Evolutionary conservation across 2,329 filamentous ascomycete species (phyloP).

Genomic region (Exophiala xenobiotica): DNA sequence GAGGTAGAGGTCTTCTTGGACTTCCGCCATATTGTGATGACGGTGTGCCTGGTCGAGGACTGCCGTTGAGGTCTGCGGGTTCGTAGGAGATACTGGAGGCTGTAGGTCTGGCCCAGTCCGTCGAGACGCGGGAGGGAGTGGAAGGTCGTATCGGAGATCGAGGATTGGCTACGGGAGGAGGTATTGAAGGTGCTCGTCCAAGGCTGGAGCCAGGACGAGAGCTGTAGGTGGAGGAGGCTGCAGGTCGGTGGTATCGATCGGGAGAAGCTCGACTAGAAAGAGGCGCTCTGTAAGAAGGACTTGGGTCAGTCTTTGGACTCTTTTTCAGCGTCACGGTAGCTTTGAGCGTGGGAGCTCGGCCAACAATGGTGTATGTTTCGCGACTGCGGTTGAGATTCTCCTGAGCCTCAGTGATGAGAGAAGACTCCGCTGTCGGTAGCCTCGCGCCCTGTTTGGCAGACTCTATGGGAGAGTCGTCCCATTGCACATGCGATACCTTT

Average conservation of each 20-base stretch:
- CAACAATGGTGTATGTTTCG: conserved; percentile 20
- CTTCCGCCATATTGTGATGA: conserved; percentile 86
- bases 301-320: conserved; percentile 31
- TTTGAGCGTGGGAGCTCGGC: conserved; percentile 28
- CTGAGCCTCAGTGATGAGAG: conserved; percentile 25
- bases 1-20: conserved; percentile 80
- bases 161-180: conserved; percentile 41
- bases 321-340: conserved; percentile 30
- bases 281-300: conserved; percentile 29
- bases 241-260: conserved; percentile 35
- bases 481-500: conserved; percentile 24
- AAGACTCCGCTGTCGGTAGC: conserved; percentile 26
- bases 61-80: conserved; percentile 83
- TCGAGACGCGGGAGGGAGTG: conserved; percentile 49
- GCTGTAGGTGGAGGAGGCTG: conserved; percentile 35
- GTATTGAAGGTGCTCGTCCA: conserved; percentile 42
- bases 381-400: conserved; percentile 19
- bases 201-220: conserved; percentile 46
- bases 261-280: conserved; percentile 31
- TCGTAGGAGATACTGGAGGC: conserved; percentile 74
- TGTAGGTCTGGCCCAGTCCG: conserved; percentile 69
- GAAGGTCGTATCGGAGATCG: conserved; percentile 52
- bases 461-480: conserved; percentile 20
- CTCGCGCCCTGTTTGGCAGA: conserved; percentile 13
- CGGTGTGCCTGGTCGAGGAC: conserved; percentile 83